Evolutionary conservation across 78 protist genomes (phyloP).

Genomic region (Polysphondylium violaceum): DNA sequence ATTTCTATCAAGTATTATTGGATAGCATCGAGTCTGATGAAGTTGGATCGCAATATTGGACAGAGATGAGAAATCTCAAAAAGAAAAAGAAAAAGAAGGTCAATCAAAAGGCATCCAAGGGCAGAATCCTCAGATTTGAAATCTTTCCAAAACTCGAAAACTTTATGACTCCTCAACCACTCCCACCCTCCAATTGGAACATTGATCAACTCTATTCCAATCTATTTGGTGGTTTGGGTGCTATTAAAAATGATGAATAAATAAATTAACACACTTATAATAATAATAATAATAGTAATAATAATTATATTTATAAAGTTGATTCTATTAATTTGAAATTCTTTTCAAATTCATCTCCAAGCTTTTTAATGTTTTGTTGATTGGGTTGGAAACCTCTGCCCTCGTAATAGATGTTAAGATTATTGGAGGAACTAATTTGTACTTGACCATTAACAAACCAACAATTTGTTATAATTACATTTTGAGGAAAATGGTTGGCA

Average conservation of each 20-base stretch:
- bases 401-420: too few species aligned
- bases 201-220: constrained; percentile 43
- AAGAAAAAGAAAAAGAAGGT: constrained; percentile 51
- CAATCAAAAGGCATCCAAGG: constrained; percentile 53
- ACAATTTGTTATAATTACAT: too few species aligned
- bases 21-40: constrained; percentile 22
- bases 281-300: neutral
- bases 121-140: constrained; percentile 28
- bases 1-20: constrained; percentile 55
- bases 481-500: too few species aligned
- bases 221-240: constrained; percentile 63
- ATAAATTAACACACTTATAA: neutral
- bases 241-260: neutral
- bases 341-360: too few species aligned
- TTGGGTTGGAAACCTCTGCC: too few species aligned
- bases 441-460: too few species aligned
- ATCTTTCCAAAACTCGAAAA: constrained; percentile 64
- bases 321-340: too few species aligned
- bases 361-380: too few species aligned
- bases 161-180: constrained; percentile 59
- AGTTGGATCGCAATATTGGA: constrained; percentile 61
- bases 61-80: constrained; percentile 21
- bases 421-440: too few species aligned
- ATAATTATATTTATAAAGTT: neutral
- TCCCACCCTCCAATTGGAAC: constrained; percentile 41